Base-by-base conservation (phyloP, 2,329 filamentous ascomycete genomes). In the Ceratocystis huliohia region DNA sequence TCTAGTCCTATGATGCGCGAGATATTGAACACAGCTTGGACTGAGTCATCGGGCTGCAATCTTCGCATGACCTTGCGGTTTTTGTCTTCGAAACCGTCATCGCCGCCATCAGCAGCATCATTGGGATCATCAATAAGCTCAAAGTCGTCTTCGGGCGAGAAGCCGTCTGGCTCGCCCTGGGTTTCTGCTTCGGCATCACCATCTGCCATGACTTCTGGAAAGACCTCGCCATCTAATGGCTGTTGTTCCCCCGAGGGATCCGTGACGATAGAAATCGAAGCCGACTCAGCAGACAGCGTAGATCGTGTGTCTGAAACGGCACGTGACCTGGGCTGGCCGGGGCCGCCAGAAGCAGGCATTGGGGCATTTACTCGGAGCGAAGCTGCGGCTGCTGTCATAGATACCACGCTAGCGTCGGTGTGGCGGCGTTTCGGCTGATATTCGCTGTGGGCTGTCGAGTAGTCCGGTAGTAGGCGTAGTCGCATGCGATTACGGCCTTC, bases 51-150 rank as follows among this genome's bases (percentile, higher is more conserved):
- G 13, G 88, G 88, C 71, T 96, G 88, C 10, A 99, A 80, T 69
- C 91, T 93, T 64, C 94, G 84, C 91, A 97, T 95, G 57, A 99
- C 93, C 75, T 96, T 96, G 57, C 95, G 84, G 72, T 99, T 97
- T 78, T 96, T 97, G 75, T 99, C 95, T 75, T 99, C 95, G 69
- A 95, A 95, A 7, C 59, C 62, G 1, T 86, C 87, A 70, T 88
- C 85, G 15, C 86, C 84, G 0, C 77, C 80, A 59, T 94, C 91
- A 30, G 89, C 84, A 50, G 88, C 85, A 66, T 93, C 88, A 71
- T 91, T 91, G 0, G 93, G 92, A 69, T 96, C 93, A 68, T 97
- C 92, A 5, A 99, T 88, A 70, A 99, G 84, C 76, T 99, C 94
- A 73, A 96, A 99, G 70, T 95, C 95, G 59, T 97, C 94, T 67